Evolutionary conservation across 225 moss, liverwort and hornwort genomes (phyloP).

Genomic region (Pseudisothecium myosuroides): DNA sequence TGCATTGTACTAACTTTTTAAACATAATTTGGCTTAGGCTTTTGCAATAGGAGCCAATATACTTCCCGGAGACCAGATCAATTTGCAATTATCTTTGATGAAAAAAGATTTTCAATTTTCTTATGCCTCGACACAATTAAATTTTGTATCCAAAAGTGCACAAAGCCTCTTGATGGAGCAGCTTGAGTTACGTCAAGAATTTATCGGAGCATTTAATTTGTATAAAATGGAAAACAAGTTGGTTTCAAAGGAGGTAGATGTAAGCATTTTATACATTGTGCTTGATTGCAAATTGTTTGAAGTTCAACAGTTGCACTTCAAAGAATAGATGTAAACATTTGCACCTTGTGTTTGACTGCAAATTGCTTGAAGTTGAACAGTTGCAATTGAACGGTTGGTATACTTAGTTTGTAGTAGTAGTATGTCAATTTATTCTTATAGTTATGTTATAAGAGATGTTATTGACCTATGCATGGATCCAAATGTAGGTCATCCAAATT

Average conservation of each 20-base stretch:
- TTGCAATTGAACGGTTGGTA: background rate
- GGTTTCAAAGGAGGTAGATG: background rate
- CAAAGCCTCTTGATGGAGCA: background rate
- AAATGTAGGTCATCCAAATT: background rate
- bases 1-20: background rate
- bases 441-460: background rate
- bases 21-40: background rate
- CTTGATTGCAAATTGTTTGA: background rate
- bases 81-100: background rate
- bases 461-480: background rate
- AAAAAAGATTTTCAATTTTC: background rate
- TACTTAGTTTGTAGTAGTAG: background rate
- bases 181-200: background rate
- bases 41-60: background rate
- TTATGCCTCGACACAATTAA: background rate
- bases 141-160: background rate
- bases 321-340: background rate
- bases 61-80: accelerated
- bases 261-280: background rate
- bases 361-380: background rate
- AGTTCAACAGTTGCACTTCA: background rate
- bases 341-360: background rate
- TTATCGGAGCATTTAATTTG: background rate
- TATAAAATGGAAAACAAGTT: background rate
- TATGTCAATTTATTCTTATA: background rate